Percentiles rank a stretch among this genome's conserved stretches.
Conservation (phyloP, 2,329 filamentous ascomycete genomes). For the Ceratocystis papillata region DNA sequence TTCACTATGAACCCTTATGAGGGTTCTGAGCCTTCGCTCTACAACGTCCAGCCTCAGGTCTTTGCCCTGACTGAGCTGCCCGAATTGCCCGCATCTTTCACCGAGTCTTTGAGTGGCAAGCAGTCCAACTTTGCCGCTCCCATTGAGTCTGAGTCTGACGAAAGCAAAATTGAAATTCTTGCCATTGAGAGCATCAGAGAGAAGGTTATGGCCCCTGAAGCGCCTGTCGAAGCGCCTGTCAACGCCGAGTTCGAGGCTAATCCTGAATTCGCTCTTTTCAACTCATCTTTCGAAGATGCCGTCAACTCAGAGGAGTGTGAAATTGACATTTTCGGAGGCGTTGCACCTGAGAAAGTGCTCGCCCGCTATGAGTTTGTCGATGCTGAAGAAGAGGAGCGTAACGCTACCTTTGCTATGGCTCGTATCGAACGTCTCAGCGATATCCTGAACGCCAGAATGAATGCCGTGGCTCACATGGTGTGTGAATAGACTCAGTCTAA, state of each 20-base stretch:
- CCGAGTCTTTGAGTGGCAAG: slow-evolving; percentile 63
- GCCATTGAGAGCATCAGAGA: slow-evolving; percentile 41
- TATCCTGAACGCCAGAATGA: slow-evolving; percentile 23
- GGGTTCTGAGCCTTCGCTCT: slow-evolving; percentile 35
- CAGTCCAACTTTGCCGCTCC: slow-evolving; percentile 42
- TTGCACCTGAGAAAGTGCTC: slow-evolving; percentile 54
- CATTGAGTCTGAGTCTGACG: slow-evolving; percentile 36
- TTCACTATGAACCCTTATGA: slow-evolving; percentile 59
- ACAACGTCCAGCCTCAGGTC: slow-evolving; percentile 57
- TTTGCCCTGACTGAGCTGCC: slow-evolving; percentile 65
- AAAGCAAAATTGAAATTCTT: slow-evolving; percentile 48
- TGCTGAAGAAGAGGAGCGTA: slow-evolving; percentile 39
- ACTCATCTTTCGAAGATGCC: slow-evolving; percentile 33
- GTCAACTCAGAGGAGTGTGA: slow-evolving; percentile 35
- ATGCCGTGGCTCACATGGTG: slow-evolving; percentile 21
- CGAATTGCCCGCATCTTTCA: slow-evolving; percentile 50
- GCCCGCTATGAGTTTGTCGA: slow-evolving; percentile 55
- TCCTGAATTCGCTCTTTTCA: slow-evolving; percentile 51
- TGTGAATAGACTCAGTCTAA: slow-evolving; percentile 9
- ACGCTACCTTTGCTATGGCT: slow-evolving; percentile 38
- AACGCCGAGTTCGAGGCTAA: slow-evolving; percentile 54
- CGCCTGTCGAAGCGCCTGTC: slow-evolving; percentile 28
- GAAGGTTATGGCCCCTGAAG: slow-evolving; percentile 30
- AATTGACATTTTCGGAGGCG: slow-evolving; percentile 42
- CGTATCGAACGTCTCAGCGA: slow-evolving; percentile 42